Conservation (phyloP, 192 early-diverging fungal species). For the Globomyces pollinis-pini region DNA sequence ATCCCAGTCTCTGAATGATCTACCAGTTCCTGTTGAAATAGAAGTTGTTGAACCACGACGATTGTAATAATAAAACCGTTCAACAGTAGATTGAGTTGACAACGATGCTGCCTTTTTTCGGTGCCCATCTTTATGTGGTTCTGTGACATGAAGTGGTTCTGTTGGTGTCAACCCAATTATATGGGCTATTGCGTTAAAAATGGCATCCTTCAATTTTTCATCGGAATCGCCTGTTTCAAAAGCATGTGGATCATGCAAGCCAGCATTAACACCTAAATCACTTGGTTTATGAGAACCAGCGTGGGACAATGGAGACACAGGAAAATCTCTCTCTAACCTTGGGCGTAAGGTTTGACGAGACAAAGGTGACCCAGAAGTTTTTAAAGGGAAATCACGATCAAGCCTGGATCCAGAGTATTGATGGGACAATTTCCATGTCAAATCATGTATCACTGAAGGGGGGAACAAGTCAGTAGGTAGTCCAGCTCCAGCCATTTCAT, state of each 20-base stretch:
- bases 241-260: not conserved
- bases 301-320: no score
- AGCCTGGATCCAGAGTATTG: no score
- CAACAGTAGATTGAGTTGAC: constrained; percentile 49
- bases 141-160: not conserved
- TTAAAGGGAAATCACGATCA: not conserved
- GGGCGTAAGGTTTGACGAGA: not conserved
- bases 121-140: constrained; percentile 36
- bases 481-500: constrained; percentile 56
- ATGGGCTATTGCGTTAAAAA: constrained; percentile 55
- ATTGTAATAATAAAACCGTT: constrained; percentile 17
- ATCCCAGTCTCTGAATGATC: not conserved
- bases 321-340: no score
- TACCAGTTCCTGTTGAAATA: not conserved
- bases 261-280: not conserved
- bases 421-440: not conserved
- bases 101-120: not conserved
- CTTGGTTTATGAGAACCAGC: no score
- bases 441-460: constrained; percentile 14
- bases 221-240: constrained; percentile 31
- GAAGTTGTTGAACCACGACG: not conserved
- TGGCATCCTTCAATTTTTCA: constrained; percentile 45
- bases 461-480: constrained; percentile 37
- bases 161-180: constrained; percentile 43
- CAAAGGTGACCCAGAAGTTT: no score